Conservation (phyloP, 106 monocot species). For the Amphibolis antarctica region DNA sequence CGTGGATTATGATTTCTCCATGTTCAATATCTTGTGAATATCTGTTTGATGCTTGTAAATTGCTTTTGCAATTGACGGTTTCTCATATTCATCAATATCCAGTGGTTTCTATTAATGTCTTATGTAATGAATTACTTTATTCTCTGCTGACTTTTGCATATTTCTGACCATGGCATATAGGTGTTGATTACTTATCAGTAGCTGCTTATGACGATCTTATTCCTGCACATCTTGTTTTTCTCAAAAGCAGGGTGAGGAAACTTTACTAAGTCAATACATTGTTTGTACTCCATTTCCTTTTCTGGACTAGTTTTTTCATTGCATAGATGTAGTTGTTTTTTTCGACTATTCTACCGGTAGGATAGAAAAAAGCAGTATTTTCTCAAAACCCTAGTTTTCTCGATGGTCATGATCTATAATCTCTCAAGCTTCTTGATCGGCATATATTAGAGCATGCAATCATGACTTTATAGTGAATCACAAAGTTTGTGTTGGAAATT, state of each 20-base stretch:
- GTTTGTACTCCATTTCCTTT: neutral
- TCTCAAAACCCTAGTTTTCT: neutral
- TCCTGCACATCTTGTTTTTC: slow-evolving; percentile 68
- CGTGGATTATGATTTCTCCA: too few species aligned
- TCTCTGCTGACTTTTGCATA: neutral
- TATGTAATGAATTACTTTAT: too few species aligned
- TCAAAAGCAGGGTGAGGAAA: slow-evolving; percentile 46
- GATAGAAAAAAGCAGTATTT: too few species aligned
- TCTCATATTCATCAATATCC: neutral
- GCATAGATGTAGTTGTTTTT: neutral
- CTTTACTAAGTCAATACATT: neutral
- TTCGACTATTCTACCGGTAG: too few species aligned
- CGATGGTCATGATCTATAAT: too few species aligned
- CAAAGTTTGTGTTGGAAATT: too few species aligned
- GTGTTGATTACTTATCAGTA: slow-evolving; percentile 78
- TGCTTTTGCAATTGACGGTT: too few species aligned
- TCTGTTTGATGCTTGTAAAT: too few species aligned
- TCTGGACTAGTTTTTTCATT: neutral
- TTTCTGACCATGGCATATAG: slow-evolving; percentile 10
- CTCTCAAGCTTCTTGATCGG: too few species aligned
- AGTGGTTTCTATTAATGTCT: neutral
- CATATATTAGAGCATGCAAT: too few species aligned
- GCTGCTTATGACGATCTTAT: slow-evolving; percentile 77
- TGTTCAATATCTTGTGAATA: too few species aligned
- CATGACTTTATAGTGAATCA: too few species aligned